These are phyloP conservation scores for Silene vulgaris DNA, from an alignment of 179 eudicot species.

Conservation along the genomic window DNA sequence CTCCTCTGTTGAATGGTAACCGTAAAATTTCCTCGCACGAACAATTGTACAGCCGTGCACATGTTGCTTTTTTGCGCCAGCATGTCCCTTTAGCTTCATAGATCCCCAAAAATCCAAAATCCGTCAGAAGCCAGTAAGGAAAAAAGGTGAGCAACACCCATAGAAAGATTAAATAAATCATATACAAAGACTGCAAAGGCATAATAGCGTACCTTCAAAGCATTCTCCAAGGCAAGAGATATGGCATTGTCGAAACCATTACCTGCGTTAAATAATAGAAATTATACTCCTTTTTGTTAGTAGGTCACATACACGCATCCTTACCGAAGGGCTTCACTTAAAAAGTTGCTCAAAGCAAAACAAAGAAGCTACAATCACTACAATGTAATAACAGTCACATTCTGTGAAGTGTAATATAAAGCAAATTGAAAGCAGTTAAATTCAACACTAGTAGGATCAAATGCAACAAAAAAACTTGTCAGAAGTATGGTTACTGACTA, in stretches of 20 bases:
- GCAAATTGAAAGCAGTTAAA: neutral
- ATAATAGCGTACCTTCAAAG: slow-evolving; percentile 56
- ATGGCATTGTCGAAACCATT: slow-evolving; percentile 43
- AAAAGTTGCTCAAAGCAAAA: neutral
- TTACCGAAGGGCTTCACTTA: neutral
- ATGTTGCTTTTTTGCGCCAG: slow-evolving; percentile 86
- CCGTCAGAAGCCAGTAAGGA: slow-evolving; percentile 14
- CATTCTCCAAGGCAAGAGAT: slow-evolving; percentile 72
- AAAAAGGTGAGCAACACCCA: slow-evolving; percentile 7
- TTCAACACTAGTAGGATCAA: neutral
- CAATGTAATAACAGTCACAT: neutral
- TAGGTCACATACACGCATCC: neutral
- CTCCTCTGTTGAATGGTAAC: slow-evolving; percentile 76
- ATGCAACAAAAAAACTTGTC: neutral
- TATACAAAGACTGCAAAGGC: neutral
- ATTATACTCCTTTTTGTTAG: neutral
- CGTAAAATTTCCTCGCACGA: slow-evolving; percentile 75
- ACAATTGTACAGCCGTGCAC: slow-evolving; percentile 86
- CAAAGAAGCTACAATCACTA: neutral
- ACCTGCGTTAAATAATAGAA: slow-evolving; percentile 34
- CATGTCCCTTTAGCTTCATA: slow-evolving; percentile 71
- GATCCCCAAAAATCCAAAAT: slow-evolving; percentile 12
- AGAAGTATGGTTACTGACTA: neutral
- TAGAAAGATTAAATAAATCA: neutral
- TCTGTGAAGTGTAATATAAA: neutral